Conservation (phyloP, 2,329 filamentous ascomycete genomes). For the Clonostachys rosea region DNA sequence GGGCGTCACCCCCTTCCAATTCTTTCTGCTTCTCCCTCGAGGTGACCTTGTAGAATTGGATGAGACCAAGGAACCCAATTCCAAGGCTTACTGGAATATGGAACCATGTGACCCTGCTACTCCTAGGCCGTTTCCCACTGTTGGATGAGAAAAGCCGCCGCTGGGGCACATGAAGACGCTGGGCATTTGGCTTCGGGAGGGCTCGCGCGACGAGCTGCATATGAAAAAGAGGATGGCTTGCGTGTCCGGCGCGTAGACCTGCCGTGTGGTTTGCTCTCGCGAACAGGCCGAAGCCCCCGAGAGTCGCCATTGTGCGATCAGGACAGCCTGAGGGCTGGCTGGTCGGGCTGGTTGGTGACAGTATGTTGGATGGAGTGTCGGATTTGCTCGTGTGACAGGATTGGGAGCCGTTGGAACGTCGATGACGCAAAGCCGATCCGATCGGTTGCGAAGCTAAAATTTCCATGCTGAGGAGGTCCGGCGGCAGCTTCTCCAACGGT, state of each 20-base stretch:
- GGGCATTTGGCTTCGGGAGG: background rate
- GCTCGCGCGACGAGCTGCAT: background rate
- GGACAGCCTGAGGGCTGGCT: background rate
- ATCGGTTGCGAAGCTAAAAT: no score
- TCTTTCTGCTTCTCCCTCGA: slow-evolving; percentile 48
- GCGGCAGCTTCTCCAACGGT: no score
- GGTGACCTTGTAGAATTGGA: slow-evolving; percentile 78
- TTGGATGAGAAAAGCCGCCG: slow-evolving; percentile 4
- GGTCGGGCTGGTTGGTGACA: background rate
- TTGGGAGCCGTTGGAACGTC: no score
- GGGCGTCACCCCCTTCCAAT: slow-evolving; percentile 24
- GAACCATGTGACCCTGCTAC: slow-evolving; percentile 73
- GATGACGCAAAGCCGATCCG: no score
- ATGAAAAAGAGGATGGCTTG: background rate
- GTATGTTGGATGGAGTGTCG: no score
- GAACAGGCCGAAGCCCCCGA: slow-evolving; percentile 26
- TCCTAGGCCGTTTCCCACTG: slow-evolving; percentile 38
- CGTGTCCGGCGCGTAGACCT: slow-evolving; percentile 17
- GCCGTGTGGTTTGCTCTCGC: slow-evolving; percentile 8
- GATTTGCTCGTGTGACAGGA: no score
- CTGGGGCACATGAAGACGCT: no score
- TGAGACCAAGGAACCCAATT: slow-evolving; percentile 75
- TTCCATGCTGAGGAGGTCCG: no score
- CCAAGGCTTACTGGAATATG: slow-evolving; percentile 85
- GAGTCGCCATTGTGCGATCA: slow-evolving; percentile 12